Evolutionary conservation across 1,284 basidiomycete species (phyloP), one percentile per base, ranked within the genome.

Genomic region (Apiotrichum gamsii): DNA sequence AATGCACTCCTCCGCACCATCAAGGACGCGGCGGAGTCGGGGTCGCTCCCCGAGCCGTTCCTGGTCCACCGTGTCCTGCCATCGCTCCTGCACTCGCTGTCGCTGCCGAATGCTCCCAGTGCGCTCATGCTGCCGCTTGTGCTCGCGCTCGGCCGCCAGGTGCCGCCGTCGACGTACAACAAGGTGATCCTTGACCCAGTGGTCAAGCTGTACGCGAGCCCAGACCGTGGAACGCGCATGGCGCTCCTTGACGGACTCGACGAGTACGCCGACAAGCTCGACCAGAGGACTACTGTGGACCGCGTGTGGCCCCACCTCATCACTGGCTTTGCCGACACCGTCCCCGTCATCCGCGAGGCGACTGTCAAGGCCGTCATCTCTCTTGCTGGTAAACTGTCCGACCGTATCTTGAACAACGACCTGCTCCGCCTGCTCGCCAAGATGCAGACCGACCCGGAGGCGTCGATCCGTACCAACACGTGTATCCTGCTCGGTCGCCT

Each of bases 401-500:
- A 96, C 57, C 84, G 94, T 1, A 83, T 96, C 34, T 78, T 98
- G 36, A 99, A 98, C 74, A 98, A 98, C 59, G 95, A 99, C 52
- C 81, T 98, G 24, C 80, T 98, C 2, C 85, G 93, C 4, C 80
- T 88, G 54, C 81, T 99, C 16, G 94, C 94, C 2, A 89, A 89
- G 60, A 87, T 89, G 72, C 95, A 98, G 74, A 82, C 80, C 16
- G 94, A 98, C 65, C 76, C 83, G 0, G 94, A 97, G 72, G 81
- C 93, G 0, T 93, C 90, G 1, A 96, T 98, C 61, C 82, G 95
- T 34, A 98, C 94, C 13, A 98, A 98, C 66, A 96, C 94, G 0
- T 97, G 91, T 64, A 95, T 98, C 57, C 80, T 98, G 4, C 82
- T 99, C 35, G 94, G 94, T 9, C 80, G 93, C 10, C 78, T 99